Percentiles rank a stretch among this genome's conserved stretches.
Conservation (phyloP, 352 stramenopile species). For the Thalassiosira allenii region DNA sequence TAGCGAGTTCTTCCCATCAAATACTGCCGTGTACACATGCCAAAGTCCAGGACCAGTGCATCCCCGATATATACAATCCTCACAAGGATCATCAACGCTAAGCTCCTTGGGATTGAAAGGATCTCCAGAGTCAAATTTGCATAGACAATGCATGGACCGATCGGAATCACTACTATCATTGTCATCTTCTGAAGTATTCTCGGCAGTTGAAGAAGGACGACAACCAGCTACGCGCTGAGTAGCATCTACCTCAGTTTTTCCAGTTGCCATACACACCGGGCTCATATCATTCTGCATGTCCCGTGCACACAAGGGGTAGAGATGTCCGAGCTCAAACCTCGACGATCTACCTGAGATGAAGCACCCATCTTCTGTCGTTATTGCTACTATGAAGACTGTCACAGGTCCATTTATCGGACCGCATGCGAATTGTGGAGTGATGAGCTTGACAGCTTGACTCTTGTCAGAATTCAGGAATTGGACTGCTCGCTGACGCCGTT, state of each 20-base stretch:
- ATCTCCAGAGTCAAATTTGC: constrained; percentile 47
- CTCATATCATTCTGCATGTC: constrained; percentile 69
- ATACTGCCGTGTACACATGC: constrained; percentile 80
- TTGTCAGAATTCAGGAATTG: constrained; percentile 79
- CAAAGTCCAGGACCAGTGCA: constrained; percentile 67
- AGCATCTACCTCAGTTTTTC: constrained; percentile 6
- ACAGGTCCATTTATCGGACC: constrained; percentile 62
- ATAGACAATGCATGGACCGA: constrained; percentile 37
- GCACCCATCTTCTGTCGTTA: constrained; percentile 83
- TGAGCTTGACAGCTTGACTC: constrained; percentile 68
- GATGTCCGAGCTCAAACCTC: constrained; percentile 78
- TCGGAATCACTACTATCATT: constrained; percentile 33
- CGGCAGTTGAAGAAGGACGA: too few species aligned
- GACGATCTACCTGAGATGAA: constrained; percentile 75
- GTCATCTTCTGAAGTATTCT: constrained; percentile 37
- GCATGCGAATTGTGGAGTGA: constrained; percentile 74
- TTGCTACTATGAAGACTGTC: constrained; percentile 77
- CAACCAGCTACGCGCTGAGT: not conserved
- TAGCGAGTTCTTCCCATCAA: constrained; percentile 69
- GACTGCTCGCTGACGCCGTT: constrained; percentile 49
- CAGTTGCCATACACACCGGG: constrained; percentile 73
- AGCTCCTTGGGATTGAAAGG: constrained; percentile 40
- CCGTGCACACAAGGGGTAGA: constrained; percentile 50
- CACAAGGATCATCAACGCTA: constrained; percentile 29
- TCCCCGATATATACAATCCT: constrained; percentile 62